These are phyloP conservation scores for Dictyostelium citrinum DNA, from an alignment of 78 protist genomes.

Conservation along the genomic window DNA sequence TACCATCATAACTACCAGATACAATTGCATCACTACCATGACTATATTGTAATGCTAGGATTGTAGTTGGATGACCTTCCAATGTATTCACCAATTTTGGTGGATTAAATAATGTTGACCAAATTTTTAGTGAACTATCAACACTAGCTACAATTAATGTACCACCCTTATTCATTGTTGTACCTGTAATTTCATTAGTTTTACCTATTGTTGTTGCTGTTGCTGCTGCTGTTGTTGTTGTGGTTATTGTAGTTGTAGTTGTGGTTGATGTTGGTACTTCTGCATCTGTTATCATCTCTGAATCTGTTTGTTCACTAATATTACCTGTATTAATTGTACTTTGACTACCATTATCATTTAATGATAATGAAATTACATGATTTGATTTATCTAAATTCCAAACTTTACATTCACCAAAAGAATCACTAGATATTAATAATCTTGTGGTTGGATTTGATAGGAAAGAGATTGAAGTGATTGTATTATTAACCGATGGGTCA, in stretches of 20 bases:
- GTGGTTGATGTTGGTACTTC: neutral
- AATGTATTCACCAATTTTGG: constrained; percentile 50
- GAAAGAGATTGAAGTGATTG: constrained; percentile 41
- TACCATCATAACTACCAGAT: constrained; percentile 59
- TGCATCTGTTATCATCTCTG: neutral
- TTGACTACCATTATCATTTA: neutral
- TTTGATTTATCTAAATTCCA: constrained; percentile 54
- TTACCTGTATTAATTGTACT: neutral
- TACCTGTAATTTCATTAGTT: constrained; percentile 13
- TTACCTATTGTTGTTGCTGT: neutral
- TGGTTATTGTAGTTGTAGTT: neutral
- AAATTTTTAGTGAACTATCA: constrained; percentile 19
- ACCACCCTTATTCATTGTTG: constrained; percentile 56
- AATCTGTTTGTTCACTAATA: neutral
- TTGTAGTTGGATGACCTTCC: constrained; percentile 52
- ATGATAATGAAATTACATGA: neutral
- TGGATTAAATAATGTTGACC: constrained; percentile 47
- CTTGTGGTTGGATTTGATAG: constrained; percentile 18
- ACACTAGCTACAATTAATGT: constrained; percentile 23
- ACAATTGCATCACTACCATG: constrained; percentile 47
- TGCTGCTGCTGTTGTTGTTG: neutral
- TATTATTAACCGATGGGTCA: neutral
- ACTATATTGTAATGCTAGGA: constrained; percentile 22
- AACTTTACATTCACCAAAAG: constrained; percentile 33
- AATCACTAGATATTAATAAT: constrained; percentile 10